These are phyloP conservation scores for Cryptococcus sp. DNA, from an alignment of 1,284 basidiomycete species.

Conservation along the genomic window DNA sequence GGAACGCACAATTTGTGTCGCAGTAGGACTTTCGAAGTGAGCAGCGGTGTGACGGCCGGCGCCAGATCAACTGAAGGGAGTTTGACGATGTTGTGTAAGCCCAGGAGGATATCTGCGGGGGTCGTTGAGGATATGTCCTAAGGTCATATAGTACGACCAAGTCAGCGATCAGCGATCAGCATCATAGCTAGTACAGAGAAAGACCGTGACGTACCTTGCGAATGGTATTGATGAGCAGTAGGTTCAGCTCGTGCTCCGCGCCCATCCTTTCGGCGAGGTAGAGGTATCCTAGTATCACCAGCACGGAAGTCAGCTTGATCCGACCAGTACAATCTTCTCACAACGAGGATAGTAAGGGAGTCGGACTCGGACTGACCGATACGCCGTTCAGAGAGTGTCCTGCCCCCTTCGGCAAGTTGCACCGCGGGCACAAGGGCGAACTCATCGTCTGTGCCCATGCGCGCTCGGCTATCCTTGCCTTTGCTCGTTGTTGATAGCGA, in stretches of 20 bases:
- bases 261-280: conserved; percentile 42
- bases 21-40: conserved; percentile 29
- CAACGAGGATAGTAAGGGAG: neutral
- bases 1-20: conserved; percentile 35
- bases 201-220: conserved; percentile 36
- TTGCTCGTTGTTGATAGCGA: no score
- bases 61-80: conserved; percentile 41
- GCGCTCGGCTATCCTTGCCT: neutral
- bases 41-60: conserved; percentile 43
- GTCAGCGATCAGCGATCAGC: neutral
- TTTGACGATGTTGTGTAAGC: conserved; percentile 39
- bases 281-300: conserved; percentile 38
- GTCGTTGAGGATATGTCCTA: conserved; percentile 42
- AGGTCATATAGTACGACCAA: neutral
- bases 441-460: conserved; percentile 11
- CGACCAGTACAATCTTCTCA: neutral
- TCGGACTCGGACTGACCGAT: conserved; percentile 31
- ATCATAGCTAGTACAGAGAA: neutral
- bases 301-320: neutral
- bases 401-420: conserved; percentile 44
- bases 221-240: conserved; percentile 51
- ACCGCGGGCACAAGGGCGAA: conserved; percentile 47
- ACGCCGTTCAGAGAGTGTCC: conserved; percentile 28
- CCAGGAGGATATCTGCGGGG: conserved; percentile 35
- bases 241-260: conserved; percentile 38